Evolutionary conservation across 1,284 basidiomycete species (phyloP).

Genomic region (Bjerkandera adusta): DNA sequence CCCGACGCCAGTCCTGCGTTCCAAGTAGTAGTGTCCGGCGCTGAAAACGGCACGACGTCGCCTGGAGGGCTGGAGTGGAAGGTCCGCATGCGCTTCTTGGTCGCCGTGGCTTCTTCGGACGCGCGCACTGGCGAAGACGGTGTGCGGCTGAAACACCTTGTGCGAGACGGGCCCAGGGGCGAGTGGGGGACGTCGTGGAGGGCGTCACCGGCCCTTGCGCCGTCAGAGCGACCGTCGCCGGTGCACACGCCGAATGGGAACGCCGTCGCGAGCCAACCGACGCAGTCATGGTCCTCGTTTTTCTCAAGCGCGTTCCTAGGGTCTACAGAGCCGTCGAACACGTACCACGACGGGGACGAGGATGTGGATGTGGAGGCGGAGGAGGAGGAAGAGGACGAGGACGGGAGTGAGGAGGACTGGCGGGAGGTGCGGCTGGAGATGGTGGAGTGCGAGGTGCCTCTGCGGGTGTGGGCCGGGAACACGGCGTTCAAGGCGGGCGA

Average conservation of each 20-base stretch:
- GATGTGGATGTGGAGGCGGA: conserved; percentile 27
- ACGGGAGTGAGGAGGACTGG: conserved; percentile 57
- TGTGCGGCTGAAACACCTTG: conserved; percentile 52
- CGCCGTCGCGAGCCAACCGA: conserved; percentile 6
- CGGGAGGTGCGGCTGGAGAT: conserved; percentile 66
- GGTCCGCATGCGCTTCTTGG: conserved; percentile 77
- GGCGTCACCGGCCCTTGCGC: conserved; percentile 56
- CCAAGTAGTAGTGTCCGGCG: conserved; percentile 41
- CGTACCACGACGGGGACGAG: conserved; percentile 58
- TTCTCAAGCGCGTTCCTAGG: conserved; percentile 54
- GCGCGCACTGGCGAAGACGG: conserved; percentile 46
- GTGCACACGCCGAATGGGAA: conserved; percentile 9
- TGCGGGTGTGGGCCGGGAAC: conserved; percentile 85
- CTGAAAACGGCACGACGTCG: conserved; percentile 1
- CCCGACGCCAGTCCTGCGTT: conserved; percentile 87
- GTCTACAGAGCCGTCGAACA: conserved; percentile 35
- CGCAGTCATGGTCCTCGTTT: conserved; percentile 49
- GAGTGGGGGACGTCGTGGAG: conserved; percentile 69
- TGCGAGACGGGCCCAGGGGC: conserved; percentile 53
- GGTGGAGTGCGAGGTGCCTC: conserved; percentile 90
- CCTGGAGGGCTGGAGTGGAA: conserved; percentile 84
- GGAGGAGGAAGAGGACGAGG: conserved; percentile 17
- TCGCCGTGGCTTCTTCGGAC: conserved; percentile 56
- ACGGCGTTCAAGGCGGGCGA: conserved; percentile 83
- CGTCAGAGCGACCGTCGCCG: conserved; percentile 47